Base-by-base conservation (phyloP, 2,329 filamentous ascomycete species). In the Coniochaeta sp. region DNA sequence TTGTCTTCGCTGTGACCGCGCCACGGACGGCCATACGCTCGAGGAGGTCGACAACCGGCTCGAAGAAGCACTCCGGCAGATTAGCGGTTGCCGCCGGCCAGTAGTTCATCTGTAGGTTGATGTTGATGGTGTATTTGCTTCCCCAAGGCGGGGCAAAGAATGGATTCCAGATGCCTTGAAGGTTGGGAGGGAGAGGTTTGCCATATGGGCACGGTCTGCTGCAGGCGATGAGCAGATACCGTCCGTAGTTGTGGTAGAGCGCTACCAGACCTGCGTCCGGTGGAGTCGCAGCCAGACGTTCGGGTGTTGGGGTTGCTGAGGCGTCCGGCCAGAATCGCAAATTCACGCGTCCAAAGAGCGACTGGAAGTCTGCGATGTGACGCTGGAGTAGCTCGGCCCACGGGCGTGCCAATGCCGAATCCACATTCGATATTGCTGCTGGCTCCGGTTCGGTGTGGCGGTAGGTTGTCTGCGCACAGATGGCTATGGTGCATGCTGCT, bases 21-120 rank as follows among this genome's bases (percentile, higher is more conserved):
- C 63, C 79, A 65, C 62, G 71, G 57, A 34, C 65, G 5, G 61
- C 71, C 65, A 79, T 69, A 3, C 70, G 68, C 19, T 77, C 72
- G 3, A 79, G 67, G 1, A 76, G 67, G 12, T 73, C 69, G 43
- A 77, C 75, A 0, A 79, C 57, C 0, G 77, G 75, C 22, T 47
- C 43, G 16, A 67, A 59, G 36, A 75, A 70, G 12, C 71, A 71
- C 52, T 76, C 73, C 6, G 64, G 63, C 1, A 71, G 62, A 34
- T 65, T 65, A 58, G 54, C 58, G 14, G 43, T 62, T 33, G 57
- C 58, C 52, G 77, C 75, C 0, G 70, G 72, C 79, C 79, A 82
- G 64, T 82, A 82, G 63, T 81, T 81, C 80, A 82, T 82, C 65
- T 82, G 74, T 0, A 75, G 68, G 47, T 81, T 82, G 66, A 81